Evolutionary conservation across 2,329 filamentous ascomycete genomes (phyloP), one percentile per base, ranked within the genome.

Genomic region (Erysiphe pulchra): DNA sequence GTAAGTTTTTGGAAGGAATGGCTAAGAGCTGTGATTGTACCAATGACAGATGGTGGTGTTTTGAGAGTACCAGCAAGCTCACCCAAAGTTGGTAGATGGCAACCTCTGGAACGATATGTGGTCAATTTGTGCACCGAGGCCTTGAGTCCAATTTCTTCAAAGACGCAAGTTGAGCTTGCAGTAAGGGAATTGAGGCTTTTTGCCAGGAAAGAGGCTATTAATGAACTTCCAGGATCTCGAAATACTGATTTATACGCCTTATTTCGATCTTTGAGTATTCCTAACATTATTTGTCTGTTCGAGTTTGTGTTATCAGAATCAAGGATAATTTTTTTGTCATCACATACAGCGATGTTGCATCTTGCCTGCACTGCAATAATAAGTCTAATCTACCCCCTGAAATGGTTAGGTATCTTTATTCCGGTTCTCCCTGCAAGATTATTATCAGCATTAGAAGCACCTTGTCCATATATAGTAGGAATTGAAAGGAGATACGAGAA

Each of bases 1-100:
- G 85, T 86, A 51, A 74, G 76, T 31, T 95, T 98, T 63, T 98
- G 87, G 86, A 95, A 95, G 61, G 90, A 98, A 60, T 98, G 90
- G 90, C 70, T 98, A 42, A 80, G 84, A 61, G 86, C 87, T 7
- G 72, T 95, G 10, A 68, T 90, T n/a, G 83, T 93, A 18, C 90
- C 90, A 28, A 98, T 95, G 90, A 85, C 77, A 1, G 85, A 92
- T 57, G 84, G 87, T 17, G 75, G 70, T 13, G 69, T 98, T 30
- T 64, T 90, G 52, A 73, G 86, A 47, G 76, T 98, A 8, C 84
- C 90, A 7, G 69, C 83, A 10, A 92, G 80, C 61, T 95, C 87
- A 5, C 86, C 90, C 12, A 82, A 77, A 55, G 76, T 93, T 51
- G 90, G 90, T 40, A 75, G 85, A 57, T 98, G 90, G 90, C 87